These are phyloP conservation scores for Dendrobium officinale DNA, from an alignment of 106 monocot genomes.

Conservation along the genomic window DNA sequence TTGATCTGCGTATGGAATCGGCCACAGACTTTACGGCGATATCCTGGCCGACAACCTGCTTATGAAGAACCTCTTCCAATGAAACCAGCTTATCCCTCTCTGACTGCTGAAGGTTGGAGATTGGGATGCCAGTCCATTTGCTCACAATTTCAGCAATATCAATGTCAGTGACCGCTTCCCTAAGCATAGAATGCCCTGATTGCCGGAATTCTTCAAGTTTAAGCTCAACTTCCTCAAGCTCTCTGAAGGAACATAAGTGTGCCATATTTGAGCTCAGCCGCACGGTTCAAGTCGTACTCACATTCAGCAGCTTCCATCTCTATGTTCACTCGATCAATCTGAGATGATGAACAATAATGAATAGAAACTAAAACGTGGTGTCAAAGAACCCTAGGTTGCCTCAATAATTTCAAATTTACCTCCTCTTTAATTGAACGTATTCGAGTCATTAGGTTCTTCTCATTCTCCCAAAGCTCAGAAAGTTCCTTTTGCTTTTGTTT, in stretches of 20 bases:
- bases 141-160: conserved; percentile 94
- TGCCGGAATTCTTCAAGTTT: conserved; percentile 66
- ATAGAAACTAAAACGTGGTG: neutral
- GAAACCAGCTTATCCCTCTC: conserved; percentile 77
- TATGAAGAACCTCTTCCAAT: conserved; percentile 72
- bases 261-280: conserved; percentile 92
- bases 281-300: conserved; percentile 81
- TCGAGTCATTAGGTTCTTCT: conserved; percentile 73
- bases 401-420: conserved; percentile 25
- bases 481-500: conserved; percentile 75
- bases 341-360: neutral
- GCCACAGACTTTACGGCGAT: conserved; percentile 83
- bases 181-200: conserved; percentile 76
- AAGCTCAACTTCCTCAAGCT: conserved; percentile 70
- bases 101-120: conserved; percentile 77
- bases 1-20: conserved; percentile 76
- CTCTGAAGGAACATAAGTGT: conserved; percentile 71
- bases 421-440: conserved; percentile 90
- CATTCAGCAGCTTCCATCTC: conserved; percentile 97
- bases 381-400: neutral
- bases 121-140: conserved; percentile 95
- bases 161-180: conserved; percentile 83
- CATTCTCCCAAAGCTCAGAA: conserved; percentile 65
- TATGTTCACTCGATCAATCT: conserved; percentile 89
- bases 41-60: conserved; percentile 80